Conservation (phyloP, 1,284 basidiomycete genomes). For the Cystobasidiaceae sp. region DNA sequence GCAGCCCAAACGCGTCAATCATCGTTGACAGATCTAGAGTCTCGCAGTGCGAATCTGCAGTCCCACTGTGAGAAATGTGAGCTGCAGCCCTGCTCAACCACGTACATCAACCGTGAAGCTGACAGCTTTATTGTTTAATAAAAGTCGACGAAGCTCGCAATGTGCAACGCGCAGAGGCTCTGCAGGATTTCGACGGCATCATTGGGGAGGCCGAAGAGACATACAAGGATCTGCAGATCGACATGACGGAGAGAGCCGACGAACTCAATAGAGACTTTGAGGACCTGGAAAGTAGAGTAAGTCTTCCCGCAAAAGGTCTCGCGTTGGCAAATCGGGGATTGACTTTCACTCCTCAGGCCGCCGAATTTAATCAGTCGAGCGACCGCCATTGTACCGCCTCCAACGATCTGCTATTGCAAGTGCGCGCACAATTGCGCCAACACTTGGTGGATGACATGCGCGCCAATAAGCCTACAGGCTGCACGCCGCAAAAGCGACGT, state of each 20-base stretch:
- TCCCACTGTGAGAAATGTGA: constrained; percentile 18
- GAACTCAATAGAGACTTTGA: not conserved
- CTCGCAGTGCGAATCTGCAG: not conserved
- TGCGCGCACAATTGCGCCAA: constrained; percentile 40
- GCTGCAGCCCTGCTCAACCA: too few species aligned
- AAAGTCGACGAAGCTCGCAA: constrained; percentile 22
- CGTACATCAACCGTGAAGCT: too few species aligned
- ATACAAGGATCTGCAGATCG: constrained; percentile 23
- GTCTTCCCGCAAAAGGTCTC: too few species aligned
- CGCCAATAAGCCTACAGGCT: constrained; percentile 50
- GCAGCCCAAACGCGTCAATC: not conserved
- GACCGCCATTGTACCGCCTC: constrained; percentile 32
- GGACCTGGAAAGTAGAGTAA: constrained; percentile 2
- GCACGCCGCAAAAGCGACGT: constrained; percentile 49
- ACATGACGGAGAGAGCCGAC: constrained; percentile 15
- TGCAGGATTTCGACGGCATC: constrained; percentile 6
- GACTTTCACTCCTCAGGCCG: too few species aligned
- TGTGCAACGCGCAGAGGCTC: not conserved
- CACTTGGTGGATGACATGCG: constrained; percentile 45
- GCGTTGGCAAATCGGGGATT: too few species aligned
- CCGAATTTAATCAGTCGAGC: constrained; percentile 27
- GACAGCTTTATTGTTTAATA: not conserved
- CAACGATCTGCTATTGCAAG: constrained; percentile 35
- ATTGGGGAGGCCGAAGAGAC: constrained; percentile 19
- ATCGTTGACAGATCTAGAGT: not conserved